Evolutionary conservation across 2,329 filamentous ascomycete genomes (phyloP).

Genomic region (Dactylellina haptotyla): DNA sequence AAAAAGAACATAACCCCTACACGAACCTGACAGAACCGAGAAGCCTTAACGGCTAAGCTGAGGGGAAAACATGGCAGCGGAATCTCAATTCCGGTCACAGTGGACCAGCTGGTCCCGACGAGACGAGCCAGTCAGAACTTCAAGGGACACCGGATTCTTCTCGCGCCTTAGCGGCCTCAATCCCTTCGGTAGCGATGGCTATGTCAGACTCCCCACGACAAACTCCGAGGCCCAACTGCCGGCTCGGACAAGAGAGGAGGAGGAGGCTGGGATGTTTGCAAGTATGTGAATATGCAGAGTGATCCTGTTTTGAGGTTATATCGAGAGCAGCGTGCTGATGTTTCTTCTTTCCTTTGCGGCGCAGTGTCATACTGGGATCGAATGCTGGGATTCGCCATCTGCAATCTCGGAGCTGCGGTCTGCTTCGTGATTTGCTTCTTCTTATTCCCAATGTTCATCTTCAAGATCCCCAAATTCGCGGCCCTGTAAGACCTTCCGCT

Average conservation of each 20-base stretch:
- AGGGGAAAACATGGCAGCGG: conserved; percentile 75
- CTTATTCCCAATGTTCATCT: conserved; percentile 82
- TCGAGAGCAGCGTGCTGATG: conserved; percentile 55
- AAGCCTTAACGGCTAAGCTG: conserved; percentile 35
- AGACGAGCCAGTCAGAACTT: conserved; percentile 79
- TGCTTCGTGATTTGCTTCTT: conserved; percentile 95
- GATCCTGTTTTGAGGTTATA: conserved; percentile 59
- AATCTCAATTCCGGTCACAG: conserved; percentile 74
- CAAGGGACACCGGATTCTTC: conserved; percentile 72
- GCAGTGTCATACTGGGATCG: conserved; percentile 98
- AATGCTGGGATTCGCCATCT: conserved; percentile 87
- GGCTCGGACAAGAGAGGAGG: conserved; percentile 83
- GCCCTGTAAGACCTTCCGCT: conserved; percentile 79
- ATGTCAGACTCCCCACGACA: conserved; percentile 87
- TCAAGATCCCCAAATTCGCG: conserved; percentile 91
- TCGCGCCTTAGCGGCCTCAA: conserved; percentile 85
- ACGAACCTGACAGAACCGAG: conserved; percentile 21
- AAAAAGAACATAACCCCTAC: conserved; percentile 6
- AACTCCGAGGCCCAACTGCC: conserved; percentile 80
- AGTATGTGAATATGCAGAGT: conserved; percentile 71
- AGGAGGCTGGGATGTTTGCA: conserved; percentile 95
- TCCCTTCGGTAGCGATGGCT: conserved; percentile 85
- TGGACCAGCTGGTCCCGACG: conserved; percentile 89
- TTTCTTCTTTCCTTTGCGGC: conserved; percentile 59
- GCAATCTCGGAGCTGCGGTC: conserved; percentile 86